phyloP scores from a whole-genome alignment of 768 basidiomycete species.

The Tricholoma terreum region DNA sequence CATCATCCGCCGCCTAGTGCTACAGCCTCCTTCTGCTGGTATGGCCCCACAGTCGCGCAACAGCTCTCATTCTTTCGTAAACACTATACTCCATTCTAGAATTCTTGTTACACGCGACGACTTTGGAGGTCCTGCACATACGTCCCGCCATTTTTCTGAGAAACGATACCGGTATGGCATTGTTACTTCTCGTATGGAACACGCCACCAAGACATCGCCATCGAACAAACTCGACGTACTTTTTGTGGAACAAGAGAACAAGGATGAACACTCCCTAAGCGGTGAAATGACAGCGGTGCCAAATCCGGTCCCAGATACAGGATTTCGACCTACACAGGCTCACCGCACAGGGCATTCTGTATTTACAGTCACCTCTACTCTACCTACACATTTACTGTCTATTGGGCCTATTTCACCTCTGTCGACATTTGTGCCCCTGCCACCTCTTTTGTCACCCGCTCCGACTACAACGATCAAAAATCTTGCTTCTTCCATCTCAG shows the following conservation, averaged over 20 bases:
- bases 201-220: not conserved
- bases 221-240: slow-evolving; percentile 10
- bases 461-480: slow-evolving; percentile 12
- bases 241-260: slow-evolving; percentile 16
- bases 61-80: not conserved
- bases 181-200: not conserved
- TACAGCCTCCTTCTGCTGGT: not conserved
- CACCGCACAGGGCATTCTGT: slow-evolving; percentile 28
- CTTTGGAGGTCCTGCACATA: not conserved
- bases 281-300: slow-evolving; percentile 42
- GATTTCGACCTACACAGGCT: slow-evolving; percentile 19
- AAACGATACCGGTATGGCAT: not conserved
- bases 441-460: slow-evolving; percentile 19
- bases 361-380: slow-evolving; percentile 23
- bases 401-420: slow-evolving; percentile 12
- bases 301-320: slow-evolving; percentile 48
- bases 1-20: not conserved
- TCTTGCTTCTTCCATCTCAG: slow-evolving; percentile 10
- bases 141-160: not conserved
- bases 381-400: slow-evolving; percentile 13
- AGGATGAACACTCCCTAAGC: slow-evolving; percentile 18
- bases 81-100: not conserved
- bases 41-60: not conserved
- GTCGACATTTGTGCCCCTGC: slow-evolving; percentile 23
- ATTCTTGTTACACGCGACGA: not conserved